Conservation (phyloP, 2,329 filamentous ascomycete genomes). For the Hypoxylon sp. region DNA sequence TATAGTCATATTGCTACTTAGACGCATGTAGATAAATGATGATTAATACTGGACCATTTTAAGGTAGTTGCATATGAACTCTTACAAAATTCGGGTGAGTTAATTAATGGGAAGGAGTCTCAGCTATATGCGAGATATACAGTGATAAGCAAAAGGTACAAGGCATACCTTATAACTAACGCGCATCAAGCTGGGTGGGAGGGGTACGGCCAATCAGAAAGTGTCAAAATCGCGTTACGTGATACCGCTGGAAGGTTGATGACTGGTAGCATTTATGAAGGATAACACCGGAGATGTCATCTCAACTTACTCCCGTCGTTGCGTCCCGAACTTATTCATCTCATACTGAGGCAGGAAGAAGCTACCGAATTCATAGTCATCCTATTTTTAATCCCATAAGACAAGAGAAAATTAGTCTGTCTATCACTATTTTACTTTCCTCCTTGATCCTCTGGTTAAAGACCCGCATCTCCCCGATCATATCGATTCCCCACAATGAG, state of each 20-base stretch:
- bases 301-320: background rate
- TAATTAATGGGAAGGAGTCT: background rate
- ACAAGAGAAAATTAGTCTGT: background rate
- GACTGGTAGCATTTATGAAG: conserved; percentile 1
- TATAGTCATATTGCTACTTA: background rate
- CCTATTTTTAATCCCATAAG: background rate
- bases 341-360: background rate
- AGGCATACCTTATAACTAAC: background rate
- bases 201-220: conserved; percentile 29
- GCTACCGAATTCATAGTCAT: background rate
- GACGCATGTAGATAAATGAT: background rate
- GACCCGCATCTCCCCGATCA: background rate
- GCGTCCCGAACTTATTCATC: conserved; percentile 13
- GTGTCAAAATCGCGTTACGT: conserved; percentile 21
- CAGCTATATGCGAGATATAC: background rate
- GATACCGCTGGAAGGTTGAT: conserved; percentile 13
- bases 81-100: background rate
- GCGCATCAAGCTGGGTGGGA: conserved; percentile 2
- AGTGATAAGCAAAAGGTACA: background rate
- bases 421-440: background rate
- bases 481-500: conserved; percentile 40
- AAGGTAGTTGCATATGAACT: background rate
- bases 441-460: background rate
- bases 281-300: conserved; percentile 24
- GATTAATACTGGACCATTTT: background rate